Evolutionary conservation across 1,139 yeast genomes (phyloP), one percentile per base, ranked within the genome.

Genomic region (Scheffersomyces parashehatae): DNA sequence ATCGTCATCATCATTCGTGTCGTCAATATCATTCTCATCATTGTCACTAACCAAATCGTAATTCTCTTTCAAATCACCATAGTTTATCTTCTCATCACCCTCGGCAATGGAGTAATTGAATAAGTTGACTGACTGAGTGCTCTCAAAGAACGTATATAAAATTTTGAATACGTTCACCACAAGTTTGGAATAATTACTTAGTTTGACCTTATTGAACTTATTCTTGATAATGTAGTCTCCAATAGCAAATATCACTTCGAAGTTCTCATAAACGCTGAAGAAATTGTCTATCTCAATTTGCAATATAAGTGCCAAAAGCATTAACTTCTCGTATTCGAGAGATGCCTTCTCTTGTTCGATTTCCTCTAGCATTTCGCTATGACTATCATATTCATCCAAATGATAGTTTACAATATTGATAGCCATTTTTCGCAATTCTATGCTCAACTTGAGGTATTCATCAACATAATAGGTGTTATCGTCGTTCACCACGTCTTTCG

Each of bases 261-360:
- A 70, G 51, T 74, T 74, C 49, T 73, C 79, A 49, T 60, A 73
- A 0, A 74, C 73, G 30, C 73, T 69, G 46, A 62, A 72, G 29
- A 58, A 53, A 38, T 57, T 61, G 52, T 74, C 79, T 13, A 70
- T 49, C 40, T 71, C 73, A 28, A 73, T 60, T 47, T 70, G 75
- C 13, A 74, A 51, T 3, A 70, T 54, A 5, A 74, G 58, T 6
- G 68, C 65, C 5, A 73, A 42, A 10, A 61, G 47, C 13, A 61
- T 43, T 31, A 52, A 41, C 16, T 52, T 51, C 34, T 59, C 60
- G 41, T 61, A 61, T 15, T 45, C 53, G 20, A 43, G 26, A 38
- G 64, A 63, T 28, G 59, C 61, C 26, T 33, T 40, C 13, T 47
- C 45, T 13, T 50, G 49, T 8, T 49, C 49, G 28, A 20, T 44